A percentile compares a stretch with the other conserved stretches of the same genome.
These are phyloP conservation scores for Nakaseomyces sp. DNA, from an alignment of 1,139 yeast species.

Conservation along the genomic window DNA sequence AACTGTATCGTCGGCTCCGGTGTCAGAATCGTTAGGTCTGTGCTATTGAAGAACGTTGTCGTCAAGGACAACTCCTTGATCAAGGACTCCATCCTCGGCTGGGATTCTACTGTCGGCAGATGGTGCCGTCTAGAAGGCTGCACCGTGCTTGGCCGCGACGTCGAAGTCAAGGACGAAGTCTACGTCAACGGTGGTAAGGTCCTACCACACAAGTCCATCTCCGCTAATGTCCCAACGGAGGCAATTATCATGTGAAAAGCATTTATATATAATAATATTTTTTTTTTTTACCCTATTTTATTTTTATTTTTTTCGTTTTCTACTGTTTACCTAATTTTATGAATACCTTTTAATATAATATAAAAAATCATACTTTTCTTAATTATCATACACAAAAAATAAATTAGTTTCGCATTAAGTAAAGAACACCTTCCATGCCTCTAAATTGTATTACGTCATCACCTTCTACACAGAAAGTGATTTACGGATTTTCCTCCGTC, in stretches of 20 bases:
- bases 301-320: neutral
- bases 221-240: conserved; percentile 93
- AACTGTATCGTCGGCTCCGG: conserved; percentile 95
- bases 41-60: conserved; percentile 80
- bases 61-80: conserved; percentile 98
- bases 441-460: too few species aligned
- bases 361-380: too few species aligned
- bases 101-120: conserved; percentile 97
- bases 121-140: conserved; percentile 99
- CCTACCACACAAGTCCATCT: conserved; percentile 95
- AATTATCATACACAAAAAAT: too few species aligned
- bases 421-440: too few species aligned
- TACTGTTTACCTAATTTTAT: too few species aligned
- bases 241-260: conserved; percentile 80
- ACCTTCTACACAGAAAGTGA: too few species aligned
- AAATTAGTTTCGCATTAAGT: too few species aligned
- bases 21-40: conserved; percentile 96
- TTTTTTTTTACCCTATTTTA: neutral
- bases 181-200: conserved; percentile 99
- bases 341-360: too few species aligned
- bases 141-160: conserved; percentile 98
- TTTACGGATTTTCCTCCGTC: too few species aligned
- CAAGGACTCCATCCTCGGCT: conserved; percentile 95
- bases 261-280: neutral
- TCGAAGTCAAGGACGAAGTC: conserved; percentile 94